Percentiles rank a stretch among this genome's conserved stretches.
Evolutionary conservation across 306 rosid species (phyloP).

Genomic region (Prunus campanulata): DNA sequence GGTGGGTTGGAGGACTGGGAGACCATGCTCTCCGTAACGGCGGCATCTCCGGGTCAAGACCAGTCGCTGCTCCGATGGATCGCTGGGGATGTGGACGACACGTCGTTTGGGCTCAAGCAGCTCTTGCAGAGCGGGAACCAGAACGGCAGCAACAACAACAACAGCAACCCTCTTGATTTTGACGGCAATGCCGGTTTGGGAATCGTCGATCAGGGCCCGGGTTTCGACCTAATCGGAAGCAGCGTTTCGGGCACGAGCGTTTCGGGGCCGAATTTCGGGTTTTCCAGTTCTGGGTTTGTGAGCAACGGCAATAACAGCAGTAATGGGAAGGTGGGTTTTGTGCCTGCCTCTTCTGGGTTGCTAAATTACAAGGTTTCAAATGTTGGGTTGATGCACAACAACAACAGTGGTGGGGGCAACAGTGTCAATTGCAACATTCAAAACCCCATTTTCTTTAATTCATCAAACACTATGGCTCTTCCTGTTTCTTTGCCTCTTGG

Average conservation of each 20-base stretch:
- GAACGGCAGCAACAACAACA: not conserved
- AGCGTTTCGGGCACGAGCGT: constrained; percentile 5
- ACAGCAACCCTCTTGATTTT: constrained; percentile 20
- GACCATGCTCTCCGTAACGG: constrained; percentile 33
- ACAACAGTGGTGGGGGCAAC: constrained; percentile 6
- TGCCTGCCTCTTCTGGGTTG: constrained; percentile 21
- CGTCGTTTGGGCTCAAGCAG: constrained; percentile 30
- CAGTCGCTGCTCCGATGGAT: constrained; percentile 45
- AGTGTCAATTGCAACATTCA: constrained; percentile 12
- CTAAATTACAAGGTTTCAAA: constrained; percentile 26
- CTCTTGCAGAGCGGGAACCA: constrained; percentile 27
- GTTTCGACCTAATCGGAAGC: constrained; percentile 15
- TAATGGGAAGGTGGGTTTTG: constrained; percentile 25
- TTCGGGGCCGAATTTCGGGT: constrained; percentile 14
- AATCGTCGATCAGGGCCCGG: constrained; percentile 35
- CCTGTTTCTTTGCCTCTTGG: constrained; percentile 27
- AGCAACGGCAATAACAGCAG: not conserved
- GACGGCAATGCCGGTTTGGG: constrained; percentile 39
- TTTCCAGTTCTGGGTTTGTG: constrained; percentile 23
- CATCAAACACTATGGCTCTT: constrained; percentile 7
- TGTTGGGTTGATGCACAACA: constrained; percentile 17
- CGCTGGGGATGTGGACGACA: constrained; percentile 37
- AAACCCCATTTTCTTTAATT: constrained; percentile 25
- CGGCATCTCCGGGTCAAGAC: constrained; percentile 37
- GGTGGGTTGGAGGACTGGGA: constrained; percentile 45